Conservation (phyloP, 2,329 filamentous ascomycete genomes). For the Xenosphaeropsis pyriputrescens region DNA sequence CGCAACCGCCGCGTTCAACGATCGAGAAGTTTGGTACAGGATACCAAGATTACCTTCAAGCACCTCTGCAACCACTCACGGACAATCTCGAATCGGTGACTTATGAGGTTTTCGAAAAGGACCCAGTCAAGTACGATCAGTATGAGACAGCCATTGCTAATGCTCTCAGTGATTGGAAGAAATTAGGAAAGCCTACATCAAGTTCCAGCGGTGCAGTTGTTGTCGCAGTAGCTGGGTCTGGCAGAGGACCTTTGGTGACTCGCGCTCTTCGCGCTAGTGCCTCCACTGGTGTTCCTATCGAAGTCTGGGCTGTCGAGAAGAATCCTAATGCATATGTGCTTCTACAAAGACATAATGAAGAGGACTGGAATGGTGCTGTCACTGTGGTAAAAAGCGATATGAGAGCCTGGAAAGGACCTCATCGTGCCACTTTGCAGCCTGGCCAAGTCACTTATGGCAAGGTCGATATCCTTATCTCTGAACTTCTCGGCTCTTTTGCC, state of each 20-base stretch:
- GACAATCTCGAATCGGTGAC: slow-evolving; percentile 96
- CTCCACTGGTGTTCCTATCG: slow-evolving; percentile 60
- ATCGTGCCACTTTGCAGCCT: slow-evolving; percentile 22
- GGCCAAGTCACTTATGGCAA: slow-evolving; percentile 37
- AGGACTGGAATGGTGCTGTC: slow-evolving; percentile 66
- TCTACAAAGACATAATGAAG: slow-evolving; percentile 71
- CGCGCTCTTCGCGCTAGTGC: slow-evolving; percentile 71
- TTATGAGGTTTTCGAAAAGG: slow-evolving; percentile 97
- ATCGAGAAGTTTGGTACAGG: slow-evolving; percentile 59
- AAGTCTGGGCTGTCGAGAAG: slow-evolving; percentile 91
- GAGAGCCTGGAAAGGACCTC: slow-evolving; percentile 85
- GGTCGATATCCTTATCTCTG: slow-evolving; percentile 88
- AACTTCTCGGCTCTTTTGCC: slow-evolving; percentile 86
- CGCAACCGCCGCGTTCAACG: slow-evolving; percentile 51
- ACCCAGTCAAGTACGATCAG: slow-evolving; percentile 94
- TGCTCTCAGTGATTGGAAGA: slow-evolving; percentile 68
- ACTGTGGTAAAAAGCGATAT: slow-evolving; percentile 93
- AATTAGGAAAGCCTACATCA: slow-evolving; percentile 58
- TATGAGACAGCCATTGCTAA: slow-evolving; percentile 77
- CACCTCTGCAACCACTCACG: slow-evolving; percentile 82
- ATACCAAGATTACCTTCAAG: slow-evolving; percentile 91
- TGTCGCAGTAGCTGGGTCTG: slow-evolving; percentile 84
- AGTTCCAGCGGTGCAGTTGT: slow-evolving; percentile 59
- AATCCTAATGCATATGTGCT: slow-evolving; percentile 96
- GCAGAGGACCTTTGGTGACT: slow-evolving; percentile 82